Conservation (phyloP, 129 eudicot genomes). For the Tagetes patula region DNA sequence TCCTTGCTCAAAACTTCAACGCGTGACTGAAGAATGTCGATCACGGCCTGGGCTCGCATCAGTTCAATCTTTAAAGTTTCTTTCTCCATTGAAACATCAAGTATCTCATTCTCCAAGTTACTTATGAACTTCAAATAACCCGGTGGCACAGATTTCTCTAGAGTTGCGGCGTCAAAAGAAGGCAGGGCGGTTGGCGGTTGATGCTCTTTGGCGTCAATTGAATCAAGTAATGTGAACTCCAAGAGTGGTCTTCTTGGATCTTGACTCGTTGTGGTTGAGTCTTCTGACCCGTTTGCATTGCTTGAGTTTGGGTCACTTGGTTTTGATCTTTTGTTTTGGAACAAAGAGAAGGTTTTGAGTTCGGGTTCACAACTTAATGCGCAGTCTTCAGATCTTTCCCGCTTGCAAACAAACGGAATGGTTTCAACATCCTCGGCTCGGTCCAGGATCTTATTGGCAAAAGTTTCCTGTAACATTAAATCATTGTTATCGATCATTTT, state of each 20-base stretch:
- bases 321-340: constrained; percentile 17
- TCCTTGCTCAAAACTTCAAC: constrained; percentile 13
- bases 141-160: constrained; percentile 2
- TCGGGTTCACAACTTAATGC: not conserved
- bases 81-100: not conserved
- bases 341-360: not conserved
- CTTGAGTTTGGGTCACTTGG: constrained; percentile 10
- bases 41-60: constrained; percentile 13
- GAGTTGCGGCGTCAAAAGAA: constrained; percentile 7
- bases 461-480: not conserved
- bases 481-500: not conserved
- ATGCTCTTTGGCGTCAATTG: constrained; percentile 1
- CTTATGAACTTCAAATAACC: constrained; percentile 9
- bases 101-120: constrained; percentile 3
- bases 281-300: constrained; percentile 14
- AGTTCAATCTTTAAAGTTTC: constrained; percentile 8
- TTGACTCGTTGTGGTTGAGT: constrained; percentile 14
- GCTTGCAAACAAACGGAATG: constrained; percentile 8
- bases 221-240: not conserved
- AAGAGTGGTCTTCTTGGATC: constrained; percentile 6
- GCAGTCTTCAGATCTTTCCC: not conserved
- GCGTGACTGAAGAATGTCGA: constrained; percentile 1
- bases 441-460: not conserved
- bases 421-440: not conserved
- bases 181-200: not conserved